Evolutionary conservation across 208 protist species (phyloP), one percentile per base, ranked within the genome.

Genomic region (Phytomonas serpens): DNA sequence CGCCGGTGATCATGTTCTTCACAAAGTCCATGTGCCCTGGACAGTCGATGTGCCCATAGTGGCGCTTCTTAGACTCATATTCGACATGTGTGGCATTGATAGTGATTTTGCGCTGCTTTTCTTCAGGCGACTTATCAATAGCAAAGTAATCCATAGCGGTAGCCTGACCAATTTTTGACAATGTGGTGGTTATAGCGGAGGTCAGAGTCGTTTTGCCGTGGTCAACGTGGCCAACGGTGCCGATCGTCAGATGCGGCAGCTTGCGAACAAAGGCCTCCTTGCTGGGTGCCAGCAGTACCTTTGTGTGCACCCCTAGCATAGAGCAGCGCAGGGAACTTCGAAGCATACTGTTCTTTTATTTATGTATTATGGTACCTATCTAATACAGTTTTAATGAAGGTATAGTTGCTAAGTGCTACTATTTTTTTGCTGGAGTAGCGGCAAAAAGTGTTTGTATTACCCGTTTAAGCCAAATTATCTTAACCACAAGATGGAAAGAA

Each of bases 1-100:
- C 98, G 77, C 98, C 99, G 68, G 97, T 98, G 82, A 99, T 99
- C 98, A 99, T 99, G 93, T 99, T 99, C 86, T 99, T 99, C 75
- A 99, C 98, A 90, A 99, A 99, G 86, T 99, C 98, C 75, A 98
- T 88, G 76, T 99, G 99, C 30, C 99, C 99, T 31, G 99, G 99
- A 80, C 98, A 99, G 88, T 99, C 99, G 80, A 99, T 99, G 89
- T 99, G 97, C 67, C 98, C 99, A 86, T 99, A 98, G 83, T 99
- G 91, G 82, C 97, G 97, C 78, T 99, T 99, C 63, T 88, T 83
- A 38, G 98, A 99, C 83, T 99, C 96, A 93, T 99, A 99, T 88
- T 99, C 97, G 88, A 97, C 97, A 83, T 99, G 88, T 65, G 95
- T 93, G 80, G 94, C 92, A 79, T 99, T 98, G 83, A 99, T 99